These are phyloP conservation scores for Venturiaceae sp. DNA, from an alignment of 2,329 filamentous ascomycete genomes.

Conservation along the genomic window DNA sequence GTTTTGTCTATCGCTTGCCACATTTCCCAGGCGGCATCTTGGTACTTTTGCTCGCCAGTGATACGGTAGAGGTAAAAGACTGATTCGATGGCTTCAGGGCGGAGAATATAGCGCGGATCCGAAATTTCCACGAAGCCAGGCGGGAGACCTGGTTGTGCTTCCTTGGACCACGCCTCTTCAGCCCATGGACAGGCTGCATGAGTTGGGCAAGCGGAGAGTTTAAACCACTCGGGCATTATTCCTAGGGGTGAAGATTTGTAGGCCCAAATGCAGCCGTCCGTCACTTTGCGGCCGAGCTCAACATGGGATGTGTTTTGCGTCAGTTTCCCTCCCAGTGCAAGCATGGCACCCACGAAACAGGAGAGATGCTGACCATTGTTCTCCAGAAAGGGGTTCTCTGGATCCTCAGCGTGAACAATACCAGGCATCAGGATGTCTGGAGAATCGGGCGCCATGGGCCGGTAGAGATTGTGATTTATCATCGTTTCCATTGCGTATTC, in stretches of 20 bases:
- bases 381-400: constrained; percentile 19
- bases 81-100: constrained; percentile 50
- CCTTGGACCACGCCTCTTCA: constrained; percentile 23
- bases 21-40: constrained; percentile 39
- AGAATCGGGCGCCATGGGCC: constrained; percentile 34
- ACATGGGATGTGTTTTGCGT: constrained; percentile 46
- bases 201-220: constrained; percentile 38
- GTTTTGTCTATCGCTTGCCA: constrained; percentile 30
- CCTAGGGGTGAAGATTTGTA: constrained; percentile 47
- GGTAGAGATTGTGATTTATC: constrained; percentile 34
- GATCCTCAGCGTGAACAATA: constrained; percentile 25
- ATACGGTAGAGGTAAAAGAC: constrained; percentile 52
- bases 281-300: constrained; percentile 45
- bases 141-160: constrained; percentile 19
- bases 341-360: constrained; percentile 55
- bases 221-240: constrained; percentile 52
- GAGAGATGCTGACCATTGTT: constrained; percentile 48
- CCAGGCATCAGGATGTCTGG: constrained; percentile 38
- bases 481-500: constrained; percentile 36
- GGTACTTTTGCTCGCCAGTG: constrained; percentile 38
- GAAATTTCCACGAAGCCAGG: constrained; percentile 29
- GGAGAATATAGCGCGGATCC: constrained; percentile 34
- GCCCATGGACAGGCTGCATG: constrained; percentile 10
- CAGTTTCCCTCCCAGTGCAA: constrained; percentile 48
- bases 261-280: constrained; percentile 54